Base-by-base conservation (phyloP, 2,329 filamentous ascomycete genomes). In the Endothia cerciana region DNA sequence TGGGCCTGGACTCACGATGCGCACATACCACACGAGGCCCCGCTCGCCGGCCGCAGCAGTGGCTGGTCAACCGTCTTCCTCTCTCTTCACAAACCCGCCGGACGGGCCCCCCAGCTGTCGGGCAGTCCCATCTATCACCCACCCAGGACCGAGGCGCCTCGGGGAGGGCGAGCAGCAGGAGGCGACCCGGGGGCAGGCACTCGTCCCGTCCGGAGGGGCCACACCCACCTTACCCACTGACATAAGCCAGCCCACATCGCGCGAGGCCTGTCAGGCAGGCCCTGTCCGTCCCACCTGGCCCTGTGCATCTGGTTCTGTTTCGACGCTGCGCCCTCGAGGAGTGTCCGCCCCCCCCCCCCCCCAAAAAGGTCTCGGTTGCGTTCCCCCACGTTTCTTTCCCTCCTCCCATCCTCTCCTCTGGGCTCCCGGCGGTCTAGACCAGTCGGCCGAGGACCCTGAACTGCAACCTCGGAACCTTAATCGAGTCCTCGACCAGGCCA, bases 401-500 rank as follows among this genome's bases (percentile, higher is more conserved):
- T 8, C 30, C 17, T 19, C 30, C 51, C 17, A 19, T 36, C 28
- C 19, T 15, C 15, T 15, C 17, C 19, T 40, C 19, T 25, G 17
- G 36, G 15, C 36, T n/a, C 17, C 33, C 36, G 33, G n/a, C 13
- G 55, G 55, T 58, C 55, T 58, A 41, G 55, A 58, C 55, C 55
- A 58, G 36, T 58, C 55, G 19, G 8, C 36, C 30, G 53, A 38
- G 53, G 55, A 22, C 36, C 47, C 28, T 22, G 25, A 51, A 22
- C 33, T 56, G 53, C 30, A 56, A 56, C 53, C 53, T 56, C 36
- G 33, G 33, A 56, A 36, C 28, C 33, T 56, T 38, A 56, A n/a
- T 56, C 53, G 10, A 56, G 30, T n/a, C 53, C 30, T 30, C 30
- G 19, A 36, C 3, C 53, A 22, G 8, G 17, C 28, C 17, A 10